Base-by-base conservation (phyloP, 73 alveolate genomes). In the Symbiodinium natans region DNA sequence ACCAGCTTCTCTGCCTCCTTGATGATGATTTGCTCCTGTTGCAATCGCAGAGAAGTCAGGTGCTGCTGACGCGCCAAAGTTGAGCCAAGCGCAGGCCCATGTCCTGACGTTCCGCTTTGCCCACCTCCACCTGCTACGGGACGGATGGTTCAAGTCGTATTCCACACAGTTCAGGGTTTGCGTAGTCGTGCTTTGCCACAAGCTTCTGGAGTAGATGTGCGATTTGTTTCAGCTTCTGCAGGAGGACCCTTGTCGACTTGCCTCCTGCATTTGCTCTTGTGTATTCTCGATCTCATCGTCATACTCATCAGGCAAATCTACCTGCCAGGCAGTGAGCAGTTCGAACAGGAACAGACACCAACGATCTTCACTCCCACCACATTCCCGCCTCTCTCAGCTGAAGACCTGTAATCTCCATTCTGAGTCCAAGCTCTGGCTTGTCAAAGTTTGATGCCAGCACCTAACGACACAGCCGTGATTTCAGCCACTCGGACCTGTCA, bases 241-340 rank as follows among this genome's bases (percentile, higher is more conserved):
- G 6, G 13, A 46, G 59, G 59, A 46, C 59, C 59, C 59, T 13
- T 46, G 6, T 13, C 6, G 59, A 41, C 8, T 3, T 5, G 87
- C 96, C 96, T 90, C 96, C 29, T 90, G 96, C 96, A 90, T 90
- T 84, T 90, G 96, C n/a, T 90, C 96, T 34, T 90, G 96, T 9
- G 96, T 90, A 40, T 90, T 90, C 75, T 21, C 86, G 17, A 90
- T 90, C 41, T 90, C 96, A 73, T 39, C 96, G 36, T 90, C 96
- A 17, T 40, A 90, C 34, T 90, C 96, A 23, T 90, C 96, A 3
- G 96, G 96, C 48, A 90, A n/a, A 38, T 90, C 96, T 2, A 90
- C 96, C 96, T 90, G 88, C 13, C 73, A 38, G 23, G 46, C 23
- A 83, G 6, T 34, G 1, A 13, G n/a, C n/a, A n/a, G n/a, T 17